These are phyloP conservation scores for Monotropa hypopitys DNA, from an alignment of 179 eudicot species.

Conservation along the genomic window DNA sequence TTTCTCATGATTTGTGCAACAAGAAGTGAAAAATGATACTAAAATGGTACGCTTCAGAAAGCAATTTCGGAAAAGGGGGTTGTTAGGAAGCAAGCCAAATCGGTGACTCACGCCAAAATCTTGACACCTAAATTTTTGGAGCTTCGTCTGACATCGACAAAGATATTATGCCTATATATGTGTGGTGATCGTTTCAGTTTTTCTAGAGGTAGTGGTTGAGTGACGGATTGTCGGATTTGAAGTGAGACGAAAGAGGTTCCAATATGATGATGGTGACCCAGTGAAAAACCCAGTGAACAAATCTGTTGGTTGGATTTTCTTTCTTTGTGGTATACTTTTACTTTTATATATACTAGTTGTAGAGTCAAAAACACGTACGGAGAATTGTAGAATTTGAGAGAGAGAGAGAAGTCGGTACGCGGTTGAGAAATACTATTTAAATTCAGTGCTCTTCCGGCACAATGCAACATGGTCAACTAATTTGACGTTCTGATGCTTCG, in stretches of 20 bases:
- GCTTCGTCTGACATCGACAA: not conserved
- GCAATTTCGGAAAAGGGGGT: not conserved
- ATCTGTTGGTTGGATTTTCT: not conserved
- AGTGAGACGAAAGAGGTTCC: not conserved
- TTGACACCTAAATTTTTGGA: not conserved
- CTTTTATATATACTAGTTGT: not conserved
- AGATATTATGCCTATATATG: not conserved
- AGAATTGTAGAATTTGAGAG: not conserved
- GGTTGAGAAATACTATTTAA: not conserved
- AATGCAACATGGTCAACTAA: not conserved
- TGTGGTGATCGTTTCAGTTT: not conserved
- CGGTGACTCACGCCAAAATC: not conserved
- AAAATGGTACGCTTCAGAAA: not conserved
- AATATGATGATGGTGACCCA: not conserved
- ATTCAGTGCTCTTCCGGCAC: no score
- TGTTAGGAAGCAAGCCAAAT: not conserved
- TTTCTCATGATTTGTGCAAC: conserved; percentile 16
- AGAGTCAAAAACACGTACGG: not conserved
- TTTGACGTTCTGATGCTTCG: not conserved
- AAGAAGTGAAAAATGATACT: not conserved
- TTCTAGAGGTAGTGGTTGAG: not conserved
- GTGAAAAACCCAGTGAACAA: no score
- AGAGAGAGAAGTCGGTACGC: not conserved
- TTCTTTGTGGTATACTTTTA: not conserved
- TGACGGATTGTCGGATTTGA: not conserved